Conservation (phyloP, 164 flowering plant genomes). For the Taxillus chinensis region DNA sequence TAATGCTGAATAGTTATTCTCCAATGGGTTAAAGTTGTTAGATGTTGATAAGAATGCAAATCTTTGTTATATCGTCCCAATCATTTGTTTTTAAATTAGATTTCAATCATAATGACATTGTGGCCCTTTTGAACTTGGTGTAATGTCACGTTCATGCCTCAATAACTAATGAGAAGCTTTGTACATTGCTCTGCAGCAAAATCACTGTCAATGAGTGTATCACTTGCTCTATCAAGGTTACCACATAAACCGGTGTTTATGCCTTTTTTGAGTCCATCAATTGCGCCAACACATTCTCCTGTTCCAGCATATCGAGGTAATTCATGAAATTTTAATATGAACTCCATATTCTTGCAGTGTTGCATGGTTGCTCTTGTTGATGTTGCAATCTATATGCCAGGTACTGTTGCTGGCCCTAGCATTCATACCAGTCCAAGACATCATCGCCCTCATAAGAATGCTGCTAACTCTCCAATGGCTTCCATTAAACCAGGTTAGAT, state of each 20-base stretch:
- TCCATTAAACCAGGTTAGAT: constrained; percentile 27
- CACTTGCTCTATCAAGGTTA: constrained; percentile 21
- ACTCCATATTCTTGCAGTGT: neutral
- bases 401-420: constrained; percentile 28
- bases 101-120: neutral
- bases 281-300: constrained; percentile 43
- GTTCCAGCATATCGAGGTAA: constrained; percentile 33
- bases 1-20: neutral
- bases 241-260: constrained; percentile 9
- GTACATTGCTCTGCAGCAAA: constrained; percentile 25
- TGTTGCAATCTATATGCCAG: constrained; percentile 18
- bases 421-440: constrained; percentile 18
- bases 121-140: neutral
- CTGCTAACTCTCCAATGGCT: constrained; percentile 45
- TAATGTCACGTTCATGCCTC: neutral
- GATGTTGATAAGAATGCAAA: neutral
- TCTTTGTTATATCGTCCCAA: neutral
- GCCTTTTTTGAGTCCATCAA: constrained; percentile 20
- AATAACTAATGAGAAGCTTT: neutral
- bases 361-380: neutral
- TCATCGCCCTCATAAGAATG: constrained; percentile 23
- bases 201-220: constrained; percentile 16
- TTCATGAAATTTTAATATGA: constrained; percentile 5
- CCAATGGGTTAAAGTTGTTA: too few species aligned
- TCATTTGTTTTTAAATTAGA: neutral